Evolutionary conservation across 108 stramenopile species (phyloP).

Genomic region (Discostella pseudostelligera): DNA sequence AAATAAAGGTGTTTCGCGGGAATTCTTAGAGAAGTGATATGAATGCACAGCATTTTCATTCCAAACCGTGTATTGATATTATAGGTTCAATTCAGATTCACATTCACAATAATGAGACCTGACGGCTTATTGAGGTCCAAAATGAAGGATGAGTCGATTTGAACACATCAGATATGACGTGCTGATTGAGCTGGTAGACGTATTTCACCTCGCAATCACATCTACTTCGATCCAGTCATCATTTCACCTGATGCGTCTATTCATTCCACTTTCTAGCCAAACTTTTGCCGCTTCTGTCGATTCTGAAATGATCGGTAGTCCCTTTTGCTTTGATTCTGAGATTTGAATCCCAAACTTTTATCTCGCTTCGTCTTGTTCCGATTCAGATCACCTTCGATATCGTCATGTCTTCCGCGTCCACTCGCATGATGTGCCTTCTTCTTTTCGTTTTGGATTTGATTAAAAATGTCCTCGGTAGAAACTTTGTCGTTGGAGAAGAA

Average conservation of each 20-base stretch:
- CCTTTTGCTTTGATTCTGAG: constrained; percentile 33
- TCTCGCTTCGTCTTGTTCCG: constrained; percentile 24
- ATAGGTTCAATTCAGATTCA: no score
- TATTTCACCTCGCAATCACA: no score
- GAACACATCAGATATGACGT: no score
- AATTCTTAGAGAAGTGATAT: no score
- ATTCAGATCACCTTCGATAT: not conserved
- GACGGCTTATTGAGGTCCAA: no score
- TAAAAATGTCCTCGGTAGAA: constrained; percentile 34
- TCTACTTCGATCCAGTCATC: no score
- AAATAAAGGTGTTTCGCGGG: no score
- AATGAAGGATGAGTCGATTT: no score
- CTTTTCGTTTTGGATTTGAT: constrained; percentile 22
- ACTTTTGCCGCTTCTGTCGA: constrained; percentile 33
- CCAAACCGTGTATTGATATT: no score
- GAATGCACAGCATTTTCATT: not conserved
- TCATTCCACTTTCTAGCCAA: constrained; percentile 13
- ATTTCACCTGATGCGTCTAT: no score
- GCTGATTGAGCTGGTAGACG: no score
- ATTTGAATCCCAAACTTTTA: constrained; percentile 39
- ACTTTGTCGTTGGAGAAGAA: constrained; percentile 28
- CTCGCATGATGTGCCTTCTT: constrained; percentile 9
- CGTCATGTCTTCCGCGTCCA: not conserved
- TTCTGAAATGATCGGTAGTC: constrained; percentile 29
- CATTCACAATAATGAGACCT: no score